Percentiles rank a stretch among this genome's conserved stretches.
These are phyloP conservation scores for Fistulifera solaris DNA, from an alignment of 108 stramenopile genomes.

Conservation along the genomic window DNA sequence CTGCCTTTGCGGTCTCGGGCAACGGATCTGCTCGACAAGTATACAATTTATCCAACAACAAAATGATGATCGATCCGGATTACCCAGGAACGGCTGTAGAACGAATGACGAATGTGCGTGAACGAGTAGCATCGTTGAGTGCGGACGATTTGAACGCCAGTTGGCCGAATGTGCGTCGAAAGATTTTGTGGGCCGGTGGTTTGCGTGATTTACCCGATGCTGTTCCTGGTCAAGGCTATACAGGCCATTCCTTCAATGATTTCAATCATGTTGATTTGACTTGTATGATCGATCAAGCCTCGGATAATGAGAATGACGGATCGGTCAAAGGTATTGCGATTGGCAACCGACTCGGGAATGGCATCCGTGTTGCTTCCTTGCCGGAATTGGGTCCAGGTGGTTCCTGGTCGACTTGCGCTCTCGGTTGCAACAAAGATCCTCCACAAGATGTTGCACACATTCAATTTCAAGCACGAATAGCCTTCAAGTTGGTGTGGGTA, in stretches of 20 bases:
- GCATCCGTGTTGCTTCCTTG: slow-evolving; percentile 70
- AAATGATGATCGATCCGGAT: slow-evolving; percentile 24
- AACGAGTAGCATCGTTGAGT: slow-evolving; percentile 42
- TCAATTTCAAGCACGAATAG: slow-evolving; percentile 79
- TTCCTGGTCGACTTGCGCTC: slow-evolving; percentile 79
- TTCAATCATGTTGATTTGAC: slow-evolving; percentile 89
- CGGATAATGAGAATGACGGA: slow-evolving; percentile 77
- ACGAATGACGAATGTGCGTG: slow-evolving; percentile 48
- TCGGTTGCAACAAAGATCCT: slow-evolving; percentile 71
- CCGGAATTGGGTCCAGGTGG: slow-evolving; percentile 86
- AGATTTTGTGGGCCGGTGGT: slow-evolving; percentile 85
- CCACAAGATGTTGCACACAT: slow-evolving; percentile 87
- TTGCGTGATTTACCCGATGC: slow-evolving; percentile 60
- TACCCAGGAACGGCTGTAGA: slow-evolving; percentile 82
- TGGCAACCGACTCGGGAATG: slow-evolving; percentile 71
- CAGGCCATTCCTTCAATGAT: slow-evolving; percentile 88
- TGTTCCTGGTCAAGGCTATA: slow-evolving; percentile 80
- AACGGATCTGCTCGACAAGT: too few relatives aligned
- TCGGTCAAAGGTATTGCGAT: slow-evolving; percentile 63
- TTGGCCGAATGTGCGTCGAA: slow-evolving; percentile 77
- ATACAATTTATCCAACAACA: too few relatives aligned
- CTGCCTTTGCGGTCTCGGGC: too few relatives aligned
- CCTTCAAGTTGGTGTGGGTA: slow-evolving; percentile 88
- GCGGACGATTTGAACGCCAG: slow-evolving; percentile 29
- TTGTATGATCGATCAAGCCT: slow-evolving; percentile 61